phyloP scores from a whole-genome alignment of 805 yeast genomes.

The Debaryomyces maramus region DNA sequence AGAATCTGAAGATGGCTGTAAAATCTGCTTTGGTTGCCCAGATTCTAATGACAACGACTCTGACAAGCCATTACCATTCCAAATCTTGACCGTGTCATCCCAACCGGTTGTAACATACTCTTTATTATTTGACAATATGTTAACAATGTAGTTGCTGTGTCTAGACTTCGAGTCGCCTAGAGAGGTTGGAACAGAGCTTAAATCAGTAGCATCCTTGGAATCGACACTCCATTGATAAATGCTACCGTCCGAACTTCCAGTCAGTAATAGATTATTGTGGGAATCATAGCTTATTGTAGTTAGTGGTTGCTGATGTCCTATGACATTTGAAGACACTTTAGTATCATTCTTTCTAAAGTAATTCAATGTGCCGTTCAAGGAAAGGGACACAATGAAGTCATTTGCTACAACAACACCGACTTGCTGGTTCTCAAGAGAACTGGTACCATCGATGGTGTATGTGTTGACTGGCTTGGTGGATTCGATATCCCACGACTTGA shows the following conservation, averaged over 20 bases:
- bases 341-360: constrained; percentile 45
- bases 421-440: constrained; percentile 62
- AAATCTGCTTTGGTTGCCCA: constrained; percentile 39
- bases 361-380: constrained; percentile 71
- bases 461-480: constrained; percentile 37
- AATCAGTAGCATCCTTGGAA: constrained; percentile 3
- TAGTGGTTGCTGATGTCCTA: constrained; percentile 83
- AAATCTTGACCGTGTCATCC: constrained; percentile 73
- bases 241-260: constrained; percentile 86
- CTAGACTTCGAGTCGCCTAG: constrained; percentile 32
- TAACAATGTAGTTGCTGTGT: constrained; percentile 70
- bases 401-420: constrained; percentile 76
- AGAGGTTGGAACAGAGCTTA: constrained; percentile 31
- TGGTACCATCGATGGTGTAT: constrained; percentile 47
- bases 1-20: constrained; percentile 25
- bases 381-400: constrained; percentile 60
- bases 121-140: constrained; percentile 34
- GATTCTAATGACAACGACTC: constrained; percentile 14
- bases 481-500: constrained; percentile 63
- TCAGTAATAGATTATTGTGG: constrained; percentile 31
- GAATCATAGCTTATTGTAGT: constrained; percentile 51
- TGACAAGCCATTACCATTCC: constrained; percentile 22
- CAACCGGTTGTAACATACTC: constrained; percentile 66
- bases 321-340: constrained; percentile 41
- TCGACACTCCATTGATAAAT: constrained; percentile 57